A percentile compares a stretch with the other conserved stretches of the same genome.
phyloP scores from a whole-genome alignment of 2,329 filamentous ascomycete species.

The Fusarium pseudonygamai region DNA sequence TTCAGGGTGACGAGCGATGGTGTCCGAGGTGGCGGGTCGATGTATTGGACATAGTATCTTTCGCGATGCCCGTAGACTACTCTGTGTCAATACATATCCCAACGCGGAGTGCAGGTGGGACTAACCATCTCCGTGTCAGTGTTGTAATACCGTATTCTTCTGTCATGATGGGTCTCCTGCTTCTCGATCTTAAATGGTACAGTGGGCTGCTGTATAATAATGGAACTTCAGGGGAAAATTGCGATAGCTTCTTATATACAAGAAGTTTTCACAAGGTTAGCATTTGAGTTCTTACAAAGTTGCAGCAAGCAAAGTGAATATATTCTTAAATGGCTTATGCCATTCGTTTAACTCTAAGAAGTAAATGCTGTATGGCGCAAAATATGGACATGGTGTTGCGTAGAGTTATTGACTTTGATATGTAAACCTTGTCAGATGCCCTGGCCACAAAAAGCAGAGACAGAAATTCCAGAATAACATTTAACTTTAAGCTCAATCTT shows the following conservation, averaged over 20 bases:
- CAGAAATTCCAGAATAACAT: rapidly evolving
- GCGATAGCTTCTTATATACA: rapidly evolving
- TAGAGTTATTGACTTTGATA: rapidly evolving
- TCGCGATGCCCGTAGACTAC: not conserved
- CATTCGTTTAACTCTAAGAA: rapidly evolving
- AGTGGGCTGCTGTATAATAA: rapidly evolving
- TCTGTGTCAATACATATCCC: rapidly evolving
- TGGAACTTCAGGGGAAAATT: rapidly evolving
- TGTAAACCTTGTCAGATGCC: not conserved
- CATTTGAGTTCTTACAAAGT: not conserved
- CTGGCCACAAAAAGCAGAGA: rapidly evolving
- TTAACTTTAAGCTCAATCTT: rapidly evolving
- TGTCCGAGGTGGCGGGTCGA: rapidly evolving
- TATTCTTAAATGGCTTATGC: rapidly evolving
- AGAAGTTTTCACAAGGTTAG: rapidly evolving
- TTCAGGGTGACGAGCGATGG: not conserved
- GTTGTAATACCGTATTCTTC: rapidly evolving
- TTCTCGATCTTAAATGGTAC: no score
- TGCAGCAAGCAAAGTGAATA: rapidly evolving
- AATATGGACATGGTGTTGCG: rapidly evolving
- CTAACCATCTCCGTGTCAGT: not conserved
- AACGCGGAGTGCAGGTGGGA: rapidly evolving
- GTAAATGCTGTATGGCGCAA: rapidly evolving
- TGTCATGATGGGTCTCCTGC: rapidly evolving
- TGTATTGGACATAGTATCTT: rapidly evolving